Conservation (phyloP, 257 asterid genomes). For the Phtheirospermum japonicum region DNA sequence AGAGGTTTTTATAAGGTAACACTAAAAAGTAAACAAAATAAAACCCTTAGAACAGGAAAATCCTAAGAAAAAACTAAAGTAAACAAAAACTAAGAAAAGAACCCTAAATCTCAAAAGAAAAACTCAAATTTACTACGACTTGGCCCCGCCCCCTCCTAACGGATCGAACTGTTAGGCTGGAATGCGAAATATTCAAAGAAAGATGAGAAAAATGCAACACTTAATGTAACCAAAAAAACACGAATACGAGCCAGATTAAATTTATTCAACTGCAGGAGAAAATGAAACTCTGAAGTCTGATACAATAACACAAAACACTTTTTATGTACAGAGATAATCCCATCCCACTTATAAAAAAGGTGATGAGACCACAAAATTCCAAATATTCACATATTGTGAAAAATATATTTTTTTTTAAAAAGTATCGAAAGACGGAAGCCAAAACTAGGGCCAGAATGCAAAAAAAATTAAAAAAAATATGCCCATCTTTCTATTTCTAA, state of each 20-base stretch:
- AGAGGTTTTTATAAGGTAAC: no score
- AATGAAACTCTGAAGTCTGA: slow-evolving; percentile 36
- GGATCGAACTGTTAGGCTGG: no score
- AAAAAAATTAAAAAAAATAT: slow-evolving; percentile 17
- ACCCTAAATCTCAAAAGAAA: no score
- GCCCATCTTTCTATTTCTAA: slow-evolving; percentile 34
- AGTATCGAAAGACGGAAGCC: neutral
- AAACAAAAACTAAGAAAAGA: no score
- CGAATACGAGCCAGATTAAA: slow-evolving; percentile 5
- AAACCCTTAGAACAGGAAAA: no score
- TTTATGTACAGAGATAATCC: slow-evolving; percentile 42
- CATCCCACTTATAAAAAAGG: slow-evolving; percentile 33
- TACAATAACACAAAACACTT: slow-evolving; percentile 45
- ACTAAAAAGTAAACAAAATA: no score
- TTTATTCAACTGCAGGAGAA: slow-evolving; percentile 41
- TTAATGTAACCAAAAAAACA: neutral
- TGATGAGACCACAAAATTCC: slow-evolving; percentile 55
- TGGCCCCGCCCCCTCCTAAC: no score
- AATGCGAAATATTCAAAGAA: no score
- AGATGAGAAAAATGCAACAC: neutral
- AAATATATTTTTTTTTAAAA: neutral
- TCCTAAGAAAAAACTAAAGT: no score
- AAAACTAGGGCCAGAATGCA: slow-evolving; percentile 29
- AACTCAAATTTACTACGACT: no score
- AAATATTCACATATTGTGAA: slow-evolving; percentile 53